phyloP scores from a whole-genome alignment of 2,329 filamentous ascomycete species.

The Calonectria multiphialidica region DNA sequence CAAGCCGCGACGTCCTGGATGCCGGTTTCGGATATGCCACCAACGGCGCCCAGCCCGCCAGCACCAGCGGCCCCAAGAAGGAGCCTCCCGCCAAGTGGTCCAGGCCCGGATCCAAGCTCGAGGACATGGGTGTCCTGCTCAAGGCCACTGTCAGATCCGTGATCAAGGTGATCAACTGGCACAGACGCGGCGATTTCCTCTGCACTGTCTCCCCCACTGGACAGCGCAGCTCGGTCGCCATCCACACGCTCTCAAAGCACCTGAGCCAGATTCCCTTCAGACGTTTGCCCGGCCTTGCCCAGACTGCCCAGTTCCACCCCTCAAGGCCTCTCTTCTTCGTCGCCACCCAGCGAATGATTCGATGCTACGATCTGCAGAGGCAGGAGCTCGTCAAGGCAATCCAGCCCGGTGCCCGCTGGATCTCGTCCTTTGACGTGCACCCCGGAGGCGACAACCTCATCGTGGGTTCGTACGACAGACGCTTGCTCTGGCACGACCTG shows the following conservation, averaged over 20 bases:
- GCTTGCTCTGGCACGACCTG: constrained; percentile 95
- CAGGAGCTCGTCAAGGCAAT: constrained; percentile 94
- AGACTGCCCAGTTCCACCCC: constrained; percentile 95
- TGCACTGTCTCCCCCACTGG: constrained; percentile 88
- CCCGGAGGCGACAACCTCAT: constrained; percentile 94
- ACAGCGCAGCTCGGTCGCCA: constrained; percentile 84
- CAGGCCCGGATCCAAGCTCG: constrained; percentile 79
- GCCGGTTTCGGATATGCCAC: constrained; percentile 95
- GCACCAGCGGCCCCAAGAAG: constrained; percentile 72
- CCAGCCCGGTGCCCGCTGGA: constrained; percentile 93
- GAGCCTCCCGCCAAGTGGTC: constrained; percentile 85
- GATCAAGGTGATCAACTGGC: constrained; percentile 93
- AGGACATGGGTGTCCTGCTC: constrained; percentile 83
- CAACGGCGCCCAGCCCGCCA: constrained; percentile 68
- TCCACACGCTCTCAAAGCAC: constrained; percentile 96
- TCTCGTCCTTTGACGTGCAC: constrained; percentile 93
- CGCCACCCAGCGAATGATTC: constrained; percentile 92
- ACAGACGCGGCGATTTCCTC: constrained; percentile 94
- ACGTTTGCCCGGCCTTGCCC: constrained; percentile 77
- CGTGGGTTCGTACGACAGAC: constrained; percentile 93
- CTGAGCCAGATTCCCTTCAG: constrained; percentile 95
- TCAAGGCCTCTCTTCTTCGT: constrained; percentile 94
- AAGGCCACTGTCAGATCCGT: constrained; percentile 83
- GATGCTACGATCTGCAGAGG: constrained; percentile 91
- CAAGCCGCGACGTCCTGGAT: constrained; percentile 82